Evolutionary conservation across 2,329 filamentous ascomycete species (phyloP), one percentile per base, ranked within the genome.

Genomic region (Mycocentrospora acerina): DNA sequence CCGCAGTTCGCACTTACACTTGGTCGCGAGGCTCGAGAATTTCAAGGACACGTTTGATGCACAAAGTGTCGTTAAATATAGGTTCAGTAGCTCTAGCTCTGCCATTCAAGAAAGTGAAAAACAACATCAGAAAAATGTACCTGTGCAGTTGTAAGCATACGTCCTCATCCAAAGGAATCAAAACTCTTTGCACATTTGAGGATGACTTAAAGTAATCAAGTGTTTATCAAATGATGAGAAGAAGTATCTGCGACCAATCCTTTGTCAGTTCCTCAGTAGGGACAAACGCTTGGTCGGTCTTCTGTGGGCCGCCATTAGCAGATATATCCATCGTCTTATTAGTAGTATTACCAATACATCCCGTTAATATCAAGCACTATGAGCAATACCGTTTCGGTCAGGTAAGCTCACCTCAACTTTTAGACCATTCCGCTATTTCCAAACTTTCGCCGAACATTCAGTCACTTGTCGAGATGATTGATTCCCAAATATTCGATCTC

Each of bases 331-430:
- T 35, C 7, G 32, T 43, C 4, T 43, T 31, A 10, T 30, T 43
- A 3, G 28, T 43, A 8, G 35, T 35, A n/a, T 24, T 43, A 14
- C 40, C 40, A n/a, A 15, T 43, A 2, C 35, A 38, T 35, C 25
- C 15, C 15, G 31, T 15, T 5, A 35, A 96, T 68, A 94, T 88
- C 74, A 95, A 90, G 73, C 91, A 82, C 66, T 88, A 88, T 3
- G 29, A 28, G 24, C 17, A 37, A 3, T 42, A 37, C 17, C 17
- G 14, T 88, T 22, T 22, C 9, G 19, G 19, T 5, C 5, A 22
- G 5, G 9, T 22, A 6, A 9, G 9, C 5, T 9, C 5, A 22
- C 9, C 19, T 22, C 19, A 22, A 22, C 9, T 9, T 6, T 6
- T 5, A 22, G 19, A 22, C 5, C 5, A 5, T 9, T 6, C 19